Evolutionary conservation across 805 yeast species (phyloP), one percentile per base, ranked within the genome.

Genomic region (Yarrowia hollandica): DNA sequence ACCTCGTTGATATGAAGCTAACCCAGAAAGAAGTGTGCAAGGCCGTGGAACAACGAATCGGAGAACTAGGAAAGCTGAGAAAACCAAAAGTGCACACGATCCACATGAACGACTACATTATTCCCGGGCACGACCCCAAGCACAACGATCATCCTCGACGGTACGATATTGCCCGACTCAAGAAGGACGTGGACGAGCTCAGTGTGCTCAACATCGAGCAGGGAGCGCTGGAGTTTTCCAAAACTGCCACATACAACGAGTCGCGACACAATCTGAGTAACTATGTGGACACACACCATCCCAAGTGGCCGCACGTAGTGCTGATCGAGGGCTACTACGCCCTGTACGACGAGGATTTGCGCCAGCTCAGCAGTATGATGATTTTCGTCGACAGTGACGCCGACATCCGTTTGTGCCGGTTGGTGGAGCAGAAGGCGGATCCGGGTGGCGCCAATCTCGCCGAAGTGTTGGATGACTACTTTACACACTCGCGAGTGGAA

Each of bases 351-450:
- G 72, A 74, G 42, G 74, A 74, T 16, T 70, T 91, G 10, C 72
- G 87, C 31, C 74, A 74, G 10, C 62, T 79, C 66, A 84, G 91
- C 0, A 76, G 82, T 0, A 75, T 90, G 63, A 85, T 82, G 67
- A 82, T 91, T 1, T 91, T 85, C 65, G 77, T 91, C 14, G 94
- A 88, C 64, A 80, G 90, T 62, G 97, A 91, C 71, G 83, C 92
- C 0, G 98, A 91, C 70, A 82, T 86, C 5, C 74, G 97, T 59
- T 74, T 91, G 37, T 84, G 89, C n/a, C 79, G 96, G 63, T 85
- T 57, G 19, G 66, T 74, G 21, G 56, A 67, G 52, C 65, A 73
- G 15, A 77, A 73, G 19, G 52, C 71, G 3, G 64, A 61, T 9
- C 62, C 62, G 5, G 67, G 65, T 6, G 62, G 66, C 0, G 38